Conservation (phyloP, 495 filamentous ascomycete genomes). For the Hypoxylon crocopeplum region DNA sequence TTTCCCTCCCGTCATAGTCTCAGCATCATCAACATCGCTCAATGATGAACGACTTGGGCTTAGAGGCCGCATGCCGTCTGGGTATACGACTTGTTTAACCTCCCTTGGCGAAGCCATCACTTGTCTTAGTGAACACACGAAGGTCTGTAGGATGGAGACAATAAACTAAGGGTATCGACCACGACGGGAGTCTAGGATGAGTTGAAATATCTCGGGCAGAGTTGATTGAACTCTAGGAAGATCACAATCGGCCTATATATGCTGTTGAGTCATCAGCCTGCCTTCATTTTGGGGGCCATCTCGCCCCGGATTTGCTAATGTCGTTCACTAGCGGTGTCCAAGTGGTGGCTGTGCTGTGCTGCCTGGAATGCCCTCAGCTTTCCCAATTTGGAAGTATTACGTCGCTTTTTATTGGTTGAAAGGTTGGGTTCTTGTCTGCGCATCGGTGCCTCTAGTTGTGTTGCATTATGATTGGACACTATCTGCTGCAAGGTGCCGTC, state of each 20-base stretch:
- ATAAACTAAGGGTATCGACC: neutral
- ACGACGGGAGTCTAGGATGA: neutral
- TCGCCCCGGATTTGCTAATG: too few species aligned
- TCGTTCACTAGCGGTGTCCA: too few species aligned
- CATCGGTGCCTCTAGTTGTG: constrained; percentile 14
- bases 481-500: constrained; percentile 10
- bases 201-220: neutral
- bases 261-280: too few species aligned
- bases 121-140: neutral
- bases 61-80: neutral
- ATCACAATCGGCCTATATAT: too few species aligned
- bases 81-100: neutral
- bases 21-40: constrained; percentile 6
- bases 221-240: neutral
- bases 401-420: too few species aligned
- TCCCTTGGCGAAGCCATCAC: neutral
- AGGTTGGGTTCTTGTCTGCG: too few species aligned
- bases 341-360: too few species aligned
- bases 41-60: constrained; percentile 7
- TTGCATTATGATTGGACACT: constrained; percentile 22
- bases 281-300: too few species aligned
- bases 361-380: too few species aligned
- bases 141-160: neutral
- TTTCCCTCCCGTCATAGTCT: constrained; percentile 8
- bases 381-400: too few species aligned